These are phyloP conservation scores for Tulasnella sp. DNA, from an alignment of 768 basidiomycete species.

Conservation along the genomic window DNA sequence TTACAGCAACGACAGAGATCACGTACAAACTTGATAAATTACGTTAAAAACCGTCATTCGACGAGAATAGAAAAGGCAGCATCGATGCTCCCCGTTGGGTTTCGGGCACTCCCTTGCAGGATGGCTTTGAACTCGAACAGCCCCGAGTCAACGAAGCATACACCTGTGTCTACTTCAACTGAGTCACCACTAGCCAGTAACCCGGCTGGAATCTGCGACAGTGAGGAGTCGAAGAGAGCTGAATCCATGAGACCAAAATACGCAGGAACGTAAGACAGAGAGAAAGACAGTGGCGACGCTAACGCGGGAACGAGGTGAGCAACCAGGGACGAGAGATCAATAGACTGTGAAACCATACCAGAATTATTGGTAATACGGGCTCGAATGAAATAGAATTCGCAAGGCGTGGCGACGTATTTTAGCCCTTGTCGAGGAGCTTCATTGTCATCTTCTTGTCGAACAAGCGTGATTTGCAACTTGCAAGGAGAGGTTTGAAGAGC, in stretches of 20 bases:
- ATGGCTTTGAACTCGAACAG: conserved; percentile 53
- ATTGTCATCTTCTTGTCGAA: conserved; percentile 41
- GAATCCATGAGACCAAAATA: conserved; percentile 62
- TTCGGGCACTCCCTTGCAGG: conserved; percentile 46
- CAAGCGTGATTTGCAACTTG: conserved; percentile 60
- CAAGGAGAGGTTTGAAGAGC: conserved; percentile 70
- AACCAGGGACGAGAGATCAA: not conserved
- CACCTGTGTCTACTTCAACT: conserved; percentile 54
- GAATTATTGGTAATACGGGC: conserved; percentile 65
- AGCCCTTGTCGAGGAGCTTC: conserved; percentile 45
- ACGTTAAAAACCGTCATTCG: conserved; percentile 10
- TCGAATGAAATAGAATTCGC: conserved; percentile 66
- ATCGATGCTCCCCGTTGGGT: conserved; percentile 10
- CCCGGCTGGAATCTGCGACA: conserved; percentile 65
- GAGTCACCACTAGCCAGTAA: conserved; percentile 60
- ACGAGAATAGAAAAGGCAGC: conserved; percentile 6
- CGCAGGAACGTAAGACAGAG: conserved; percentile 50
- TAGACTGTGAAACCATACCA: conserved; percentile 51
- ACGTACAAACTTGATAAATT: conserved; percentile 23
- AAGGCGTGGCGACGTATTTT: conserved; percentile 57
- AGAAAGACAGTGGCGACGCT: conserved; percentile 60
- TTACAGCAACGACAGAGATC: not conserved
- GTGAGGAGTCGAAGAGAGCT: conserved; percentile 69
- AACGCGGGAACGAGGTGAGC: conserved; percentile 25
- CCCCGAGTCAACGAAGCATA: conserved; percentile 77